Conservation (phyloP, 306 rosid species). For the Delonix regia region DNA sequence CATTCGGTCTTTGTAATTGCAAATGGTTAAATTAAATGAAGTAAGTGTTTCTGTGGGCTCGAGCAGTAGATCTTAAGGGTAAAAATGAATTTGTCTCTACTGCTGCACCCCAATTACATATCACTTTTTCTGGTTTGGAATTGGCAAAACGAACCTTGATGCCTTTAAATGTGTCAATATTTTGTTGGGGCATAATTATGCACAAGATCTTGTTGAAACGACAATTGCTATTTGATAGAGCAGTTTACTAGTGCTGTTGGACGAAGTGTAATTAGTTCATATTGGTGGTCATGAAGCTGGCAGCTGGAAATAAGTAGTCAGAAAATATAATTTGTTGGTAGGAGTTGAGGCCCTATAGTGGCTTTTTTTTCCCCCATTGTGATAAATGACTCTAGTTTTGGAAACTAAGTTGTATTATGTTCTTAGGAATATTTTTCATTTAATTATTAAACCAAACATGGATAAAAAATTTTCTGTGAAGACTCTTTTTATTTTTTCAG, state of each 20-base stretch:
- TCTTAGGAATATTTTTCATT: not conserved
- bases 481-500: not conserved
- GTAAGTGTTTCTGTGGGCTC: not conserved
- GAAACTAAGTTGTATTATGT: not conserved
- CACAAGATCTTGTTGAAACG: not conserved
- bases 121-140: not conserved
- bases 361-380: not conserved
- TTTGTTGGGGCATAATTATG: not conserved
- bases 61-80: not conserved
- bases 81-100: slow-evolving; percentile 1
- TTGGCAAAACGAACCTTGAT: not conserved
- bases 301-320: not conserved
- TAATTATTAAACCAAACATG: slow-evolving; percentile 3
- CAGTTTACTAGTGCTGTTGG: not conserved
- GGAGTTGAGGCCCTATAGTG: not conserved
- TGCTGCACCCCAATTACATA: not conserved
- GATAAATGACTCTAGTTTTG: not conserved
- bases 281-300: not conserved
- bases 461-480: slow-evolving; percentile 1
- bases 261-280: slow-evolving; percentile 1
- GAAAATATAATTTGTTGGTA: not conserved
- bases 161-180: not conserved
- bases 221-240: not conserved
- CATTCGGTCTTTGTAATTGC: not conserved
- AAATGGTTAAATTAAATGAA: not conserved